These are phyloP conservation scores for Phytophthora sp. DNA, from an alignment of 352 stramenopile genomes.

Conservation along the genomic window DNA sequence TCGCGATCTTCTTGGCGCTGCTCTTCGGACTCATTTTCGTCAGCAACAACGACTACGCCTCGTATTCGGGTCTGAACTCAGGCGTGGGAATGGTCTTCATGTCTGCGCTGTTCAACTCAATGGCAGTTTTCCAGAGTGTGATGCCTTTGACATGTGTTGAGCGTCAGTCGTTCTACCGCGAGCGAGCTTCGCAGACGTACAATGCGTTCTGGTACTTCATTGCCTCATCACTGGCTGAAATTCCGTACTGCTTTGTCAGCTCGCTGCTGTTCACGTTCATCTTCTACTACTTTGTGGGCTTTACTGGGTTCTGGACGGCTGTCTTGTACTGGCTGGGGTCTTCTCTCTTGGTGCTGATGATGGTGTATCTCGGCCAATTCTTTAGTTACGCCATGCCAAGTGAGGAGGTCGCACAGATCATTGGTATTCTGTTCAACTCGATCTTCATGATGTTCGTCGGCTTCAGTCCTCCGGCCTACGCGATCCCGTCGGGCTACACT, in stretches of 20 bases:
- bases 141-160: conserved; percentile 74
- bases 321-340: conserved; percentile 30
- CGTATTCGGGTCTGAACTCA: conserved; percentile 40
- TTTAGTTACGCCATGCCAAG: conserved; percentile 33
- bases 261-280: conserved; percentile 39
- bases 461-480: conserved; percentile 28
- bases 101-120: conserved; percentile 68
- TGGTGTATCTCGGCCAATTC: conserved; percentile 41
- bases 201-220: conserved; percentile 64
- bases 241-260: conserved; percentile 56
- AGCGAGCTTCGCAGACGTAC: conserved; percentile 87
- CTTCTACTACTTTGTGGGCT: conserved; percentile 43
- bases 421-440: conserved; percentile 34
- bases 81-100: conserved; percentile 61
- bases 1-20: conserved; percentile 69
- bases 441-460: conserved; percentile 49
- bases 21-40: conserved; percentile 77
- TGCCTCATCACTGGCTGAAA: conserved; percentile 57
- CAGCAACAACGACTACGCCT: conserved; percentile 30
- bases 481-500: conserved; percentile 33
- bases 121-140: conserved; percentile 72
- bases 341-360: conserved; percentile 35
- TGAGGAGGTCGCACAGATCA: conserved; percentile 37
- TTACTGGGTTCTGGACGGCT: conserved; percentile 23
- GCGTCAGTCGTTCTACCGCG: conserved; percentile 64